Evolutionary conservation across 495 filamentous ascomycete genomes (phyloP), one percentile per base, ranked within the genome.

Genomic region (Hyaloscypha variabilis): DNA sequence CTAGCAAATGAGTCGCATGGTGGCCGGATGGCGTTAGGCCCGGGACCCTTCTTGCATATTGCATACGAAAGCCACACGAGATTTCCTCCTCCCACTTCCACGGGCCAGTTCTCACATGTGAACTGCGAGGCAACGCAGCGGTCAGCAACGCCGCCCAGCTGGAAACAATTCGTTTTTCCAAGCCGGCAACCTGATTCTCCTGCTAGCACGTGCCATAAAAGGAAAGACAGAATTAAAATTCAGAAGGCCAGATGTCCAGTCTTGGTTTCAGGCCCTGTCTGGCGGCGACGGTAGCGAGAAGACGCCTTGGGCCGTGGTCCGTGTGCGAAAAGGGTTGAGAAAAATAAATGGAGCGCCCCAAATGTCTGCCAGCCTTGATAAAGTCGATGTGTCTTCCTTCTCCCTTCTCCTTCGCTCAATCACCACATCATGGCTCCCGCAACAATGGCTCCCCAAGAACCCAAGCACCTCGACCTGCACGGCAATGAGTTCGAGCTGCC

Each of bases 401-500:
- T 26, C n/a, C 31, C 30, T 50, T 50, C 24, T 57, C 46, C n/a
- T 39, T n/a, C 30, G 13, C 31, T 39, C 39, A 13, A 46, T 46
- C 39, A 46, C 6, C 4, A 46, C 17, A 46, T 17, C 10, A 19
- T 46, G 39, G 39, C 39, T 42, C 30, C 64, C 26, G 42, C 28
- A 46, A 66, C 57, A 42, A 67, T 58, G 59, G 28, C 63, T 39
- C 23, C 46, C 0, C 29, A 56, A 23, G 34, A 65, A 52, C 23
- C 60, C 23, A 53, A 72, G 51, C 71, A 73, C 60, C 21, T 83
- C 49, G 83, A 87, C 67, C 76, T 75, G 39, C 78, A 85, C 65
- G 84, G 84, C 62, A 83, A 86, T 66, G 78, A 78, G 56, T 87
- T 87, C 73, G 75, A 83, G 62, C 65, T 86, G 24, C 84, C 84